phyloP scores from a whole-genome alignment of 768 basidiomycete species.

The Strobilomyces dryophilus region DNA sequence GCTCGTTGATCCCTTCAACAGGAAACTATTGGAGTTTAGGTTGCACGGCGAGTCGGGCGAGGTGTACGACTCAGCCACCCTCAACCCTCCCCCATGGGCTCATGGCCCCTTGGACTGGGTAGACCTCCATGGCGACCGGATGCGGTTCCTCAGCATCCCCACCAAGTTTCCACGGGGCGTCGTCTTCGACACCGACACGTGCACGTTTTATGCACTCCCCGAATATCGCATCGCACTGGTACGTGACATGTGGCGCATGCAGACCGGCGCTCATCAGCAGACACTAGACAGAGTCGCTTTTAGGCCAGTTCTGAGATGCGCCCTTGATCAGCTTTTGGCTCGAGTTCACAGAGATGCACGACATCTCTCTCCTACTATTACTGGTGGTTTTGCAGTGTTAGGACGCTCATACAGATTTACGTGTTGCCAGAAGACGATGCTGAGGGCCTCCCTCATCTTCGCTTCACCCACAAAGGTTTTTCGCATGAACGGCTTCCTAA shows the following conservation, averaged over 20 bases:
- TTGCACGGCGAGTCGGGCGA: neutral
- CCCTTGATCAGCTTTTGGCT: neutral
- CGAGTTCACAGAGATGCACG: neutral
- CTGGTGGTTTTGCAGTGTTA: neutral
- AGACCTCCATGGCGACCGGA: neutral
- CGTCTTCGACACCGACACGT: neutral
- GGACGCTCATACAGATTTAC: neutral
- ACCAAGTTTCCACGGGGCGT: accelerated
- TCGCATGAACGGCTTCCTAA: accelerated
- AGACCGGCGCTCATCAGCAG: neutral
- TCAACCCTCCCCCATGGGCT: neutral
- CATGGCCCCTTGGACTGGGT: too few species aligned
- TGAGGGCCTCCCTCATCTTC: neutral
- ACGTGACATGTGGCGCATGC: neutral
- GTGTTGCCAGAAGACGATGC: neutral
- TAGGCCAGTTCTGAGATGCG: neutral
- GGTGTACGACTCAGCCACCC: neutral
- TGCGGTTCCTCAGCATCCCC: neutral
- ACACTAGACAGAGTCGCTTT: neutral
- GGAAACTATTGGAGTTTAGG: neutral
- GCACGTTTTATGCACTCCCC: neutral
- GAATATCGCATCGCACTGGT: neutral
- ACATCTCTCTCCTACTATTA: neutral
- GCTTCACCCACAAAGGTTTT: neutral
- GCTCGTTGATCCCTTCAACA: neutral